Conservation (phyloP, 331 rosid species). For the Malus hybrid region DNA sequence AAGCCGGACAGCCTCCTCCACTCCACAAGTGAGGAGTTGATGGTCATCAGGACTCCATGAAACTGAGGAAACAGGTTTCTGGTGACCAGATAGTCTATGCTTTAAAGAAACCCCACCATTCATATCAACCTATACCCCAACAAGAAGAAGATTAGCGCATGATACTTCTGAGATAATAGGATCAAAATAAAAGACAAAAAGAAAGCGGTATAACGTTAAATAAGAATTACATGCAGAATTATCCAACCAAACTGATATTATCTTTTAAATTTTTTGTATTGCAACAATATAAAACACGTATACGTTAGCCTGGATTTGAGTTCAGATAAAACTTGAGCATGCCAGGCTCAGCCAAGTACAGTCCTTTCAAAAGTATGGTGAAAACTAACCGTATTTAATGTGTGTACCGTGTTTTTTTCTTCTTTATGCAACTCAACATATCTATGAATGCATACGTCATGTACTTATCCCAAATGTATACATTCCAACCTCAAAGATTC, state of each 20-base stretch:
- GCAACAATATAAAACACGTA: background rate
- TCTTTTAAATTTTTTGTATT: background rate
- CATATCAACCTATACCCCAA: slow-evolving; percentile 47
- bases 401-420: background rate
- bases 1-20: slow-evolving; percentile 81
- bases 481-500: background rate
- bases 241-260: background rate
- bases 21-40: slow-evolving; percentile 92
- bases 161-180: background rate
- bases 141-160: background rate
- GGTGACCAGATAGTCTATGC: slow-evolving; percentile 86
- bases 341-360: slow-evolving; percentile 1
- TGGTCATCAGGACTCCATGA: slow-evolving; percentile 91
- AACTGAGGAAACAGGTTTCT: slow-evolving; percentile 63
- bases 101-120: slow-evolving; percentile 46
- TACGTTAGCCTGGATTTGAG: background rate
- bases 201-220: background rate
- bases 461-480: background rate
- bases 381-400: background rate
- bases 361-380: background rate
- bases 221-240: background rate
- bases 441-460: background rate
- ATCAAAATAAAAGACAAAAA: background rate
- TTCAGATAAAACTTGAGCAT: background rate
- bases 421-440: background rate